These are phyloP conservation scores for Komagataella mondaviorum DNA, from an alignment of 805 yeast genomes.

Conservation along the genomic window DNA sequence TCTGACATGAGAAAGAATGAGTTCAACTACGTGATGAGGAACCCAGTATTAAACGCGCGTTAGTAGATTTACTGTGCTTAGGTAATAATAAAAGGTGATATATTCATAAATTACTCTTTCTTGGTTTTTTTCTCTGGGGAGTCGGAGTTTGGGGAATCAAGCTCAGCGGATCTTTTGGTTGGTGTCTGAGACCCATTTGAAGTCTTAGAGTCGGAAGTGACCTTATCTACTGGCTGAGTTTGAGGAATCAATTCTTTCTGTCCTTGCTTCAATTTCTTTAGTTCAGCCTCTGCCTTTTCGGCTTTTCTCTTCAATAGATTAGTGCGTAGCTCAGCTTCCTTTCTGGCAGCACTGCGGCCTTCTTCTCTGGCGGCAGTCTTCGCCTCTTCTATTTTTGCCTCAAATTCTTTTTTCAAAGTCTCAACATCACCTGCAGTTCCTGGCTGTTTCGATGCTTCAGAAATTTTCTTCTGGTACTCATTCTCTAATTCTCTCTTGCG, in stretches of 20 bases:
- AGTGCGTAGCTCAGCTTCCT: constrained; percentile 45
- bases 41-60: background rate
- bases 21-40: background rate
- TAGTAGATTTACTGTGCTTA: background rate
- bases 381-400: constrained; percentile 2
- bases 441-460: constrained; percentile 7
- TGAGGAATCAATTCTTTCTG: background rate
- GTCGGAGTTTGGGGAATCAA: background rate
- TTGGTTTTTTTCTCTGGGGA: background rate
- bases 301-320: constrained; percentile 40
- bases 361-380: constrained; percentile 17
- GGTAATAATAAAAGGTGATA: background rate
- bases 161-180: background rate
- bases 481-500: constrained; percentile 20
- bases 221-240: background rate
- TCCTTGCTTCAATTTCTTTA: constrained; percentile 7
- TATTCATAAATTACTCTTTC: background rate
- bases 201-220: background rate
- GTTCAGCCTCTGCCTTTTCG: constrained; percentile 32
- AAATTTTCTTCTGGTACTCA: constrained; percentile 11
- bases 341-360: constrained; percentile 34
- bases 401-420: constrained; percentile 9
- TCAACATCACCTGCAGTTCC: constrained; percentile 3
- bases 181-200: background rate
- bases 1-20: background rate